phyloP scores from a whole-genome alignment of 2,329 filamentous ascomycete species.

The Stachybotrys echinatus region DNA sequence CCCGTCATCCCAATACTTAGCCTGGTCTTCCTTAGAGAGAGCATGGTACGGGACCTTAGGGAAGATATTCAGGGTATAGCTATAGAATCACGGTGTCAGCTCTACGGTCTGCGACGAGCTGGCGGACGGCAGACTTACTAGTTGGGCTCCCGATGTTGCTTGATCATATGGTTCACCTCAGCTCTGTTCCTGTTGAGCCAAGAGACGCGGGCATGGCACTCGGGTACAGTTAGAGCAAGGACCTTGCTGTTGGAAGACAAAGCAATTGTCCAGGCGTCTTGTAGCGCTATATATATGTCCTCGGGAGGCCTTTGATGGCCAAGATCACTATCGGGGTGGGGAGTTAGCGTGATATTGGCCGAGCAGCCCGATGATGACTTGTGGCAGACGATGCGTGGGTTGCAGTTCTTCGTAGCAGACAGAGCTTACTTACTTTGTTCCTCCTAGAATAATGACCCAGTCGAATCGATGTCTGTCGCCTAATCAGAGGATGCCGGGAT shows the following conservation, averaged over 20 bases:
- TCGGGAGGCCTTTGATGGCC: constrained; percentile 29
- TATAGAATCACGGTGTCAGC: constrained; percentile 23
- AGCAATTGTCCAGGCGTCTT: constrained; percentile 44
- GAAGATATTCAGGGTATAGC: constrained; percentile 52
- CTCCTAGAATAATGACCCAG: constrained; percentile 60
- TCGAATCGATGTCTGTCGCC: constrained; percentile 34
- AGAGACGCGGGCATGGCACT: constrained; percentile 30
- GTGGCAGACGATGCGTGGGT: too few relatives aligned
- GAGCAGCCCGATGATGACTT: not conserved
- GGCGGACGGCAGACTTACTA: too few relatives aligned
- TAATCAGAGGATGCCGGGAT: constrained; percentile 6
- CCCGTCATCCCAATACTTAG: constrained; percentile 55
- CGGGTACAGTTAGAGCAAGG: constrained; percentile 59
- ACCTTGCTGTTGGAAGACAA: constrained; percentile 47
- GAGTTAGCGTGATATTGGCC: not conserved
- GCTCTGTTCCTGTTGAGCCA: constrained; percentile 29
- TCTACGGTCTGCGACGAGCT: too few relatives aligned
- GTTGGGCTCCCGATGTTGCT: constrained; percentile 38
- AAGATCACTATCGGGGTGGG: constrained; percentile 39
- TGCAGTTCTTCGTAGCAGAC: too few relatives aligned
- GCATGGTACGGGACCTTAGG: constrained; percentile 47
- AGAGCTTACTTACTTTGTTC: constrained; percentile 58
- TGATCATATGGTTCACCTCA: constrained; percentile 48
- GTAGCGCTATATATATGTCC: constrained; percentile 42
- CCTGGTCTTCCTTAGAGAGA: constrained; percentile 38